Conservation (phyloP, 257 asterid species). For the Jacaranda copaia region DNA sequence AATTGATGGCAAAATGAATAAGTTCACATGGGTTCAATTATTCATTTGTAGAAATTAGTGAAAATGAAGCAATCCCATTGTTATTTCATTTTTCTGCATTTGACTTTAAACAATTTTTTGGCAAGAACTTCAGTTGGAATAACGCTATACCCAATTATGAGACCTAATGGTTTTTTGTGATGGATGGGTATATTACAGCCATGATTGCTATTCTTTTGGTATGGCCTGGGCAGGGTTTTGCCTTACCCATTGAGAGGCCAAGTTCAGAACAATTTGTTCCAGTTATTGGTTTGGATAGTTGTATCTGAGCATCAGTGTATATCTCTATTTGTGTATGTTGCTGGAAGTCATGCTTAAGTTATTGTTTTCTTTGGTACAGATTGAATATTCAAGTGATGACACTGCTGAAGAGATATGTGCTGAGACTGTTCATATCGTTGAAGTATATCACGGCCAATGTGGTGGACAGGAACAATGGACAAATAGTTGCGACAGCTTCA, state of each 20-base stretch:
- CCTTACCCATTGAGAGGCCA: too few species aligned
- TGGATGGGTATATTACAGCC: too few species aligned
- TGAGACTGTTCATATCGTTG: slow-evolving; percentile 77
- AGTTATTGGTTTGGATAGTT: background rate
- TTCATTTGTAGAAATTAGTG: background rate
- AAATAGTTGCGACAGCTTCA: slow-evolving; percentile 76
- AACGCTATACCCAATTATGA: too few species aligned
- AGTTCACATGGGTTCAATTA: background rate
- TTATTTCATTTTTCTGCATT: background rate
- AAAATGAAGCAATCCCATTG: background rate
- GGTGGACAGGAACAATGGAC: slow-evolving; percentile 76
- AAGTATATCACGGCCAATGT: slow-evolving; percentile 88
- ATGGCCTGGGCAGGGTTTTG: too few species aligned
- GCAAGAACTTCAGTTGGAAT: background rate
- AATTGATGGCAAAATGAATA: background rate
- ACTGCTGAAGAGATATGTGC: slow-evolving; percentile 72
- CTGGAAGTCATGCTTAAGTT: background rate
- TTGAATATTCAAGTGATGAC: slow-evolving; percentile 51
- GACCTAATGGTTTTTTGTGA: too few species aligned
- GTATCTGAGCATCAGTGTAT: background rate
- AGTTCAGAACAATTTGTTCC: background rate
- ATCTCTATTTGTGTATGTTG: background rate
- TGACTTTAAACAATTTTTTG: background rate
- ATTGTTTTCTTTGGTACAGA: slow-evolving; percentile 21
- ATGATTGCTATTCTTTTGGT: too few species aligned